Conservation (phyloP, 306 rosid species). For the Cicer pinnatifidum region DNA sequence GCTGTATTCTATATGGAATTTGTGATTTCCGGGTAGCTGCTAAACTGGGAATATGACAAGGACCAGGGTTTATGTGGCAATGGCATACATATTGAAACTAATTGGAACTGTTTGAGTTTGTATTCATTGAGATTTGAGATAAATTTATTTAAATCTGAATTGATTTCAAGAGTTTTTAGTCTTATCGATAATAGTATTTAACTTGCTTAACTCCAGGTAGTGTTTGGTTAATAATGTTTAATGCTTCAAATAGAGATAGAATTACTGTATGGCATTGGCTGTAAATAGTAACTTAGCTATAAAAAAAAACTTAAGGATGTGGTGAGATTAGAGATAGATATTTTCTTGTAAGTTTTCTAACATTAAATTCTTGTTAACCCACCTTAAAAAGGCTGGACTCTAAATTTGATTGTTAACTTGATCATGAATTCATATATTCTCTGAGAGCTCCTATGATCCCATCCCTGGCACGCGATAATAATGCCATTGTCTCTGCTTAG, state of each 20-base stretch:
- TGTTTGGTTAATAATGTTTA: neutral
- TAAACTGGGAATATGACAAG: constrained; percentile 8
- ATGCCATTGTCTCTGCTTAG: neutral
- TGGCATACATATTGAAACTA: neutral
- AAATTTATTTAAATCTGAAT: neutral
- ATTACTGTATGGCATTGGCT: neutral
- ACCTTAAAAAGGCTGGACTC: neutral
- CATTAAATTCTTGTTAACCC: neutral
- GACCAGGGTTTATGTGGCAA: neutral
- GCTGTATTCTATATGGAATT: constrained; percentile 19
- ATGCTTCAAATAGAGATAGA: neutral
- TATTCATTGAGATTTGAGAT: no score
- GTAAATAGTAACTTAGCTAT: neutral
- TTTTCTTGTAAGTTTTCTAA: neutral
- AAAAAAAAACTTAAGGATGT: neutral
- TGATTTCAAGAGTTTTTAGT: neutral
- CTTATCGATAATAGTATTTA: neutral
- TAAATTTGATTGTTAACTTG: neutral
- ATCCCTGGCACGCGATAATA: neutral
- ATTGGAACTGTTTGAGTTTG: neutral
- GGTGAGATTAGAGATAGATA: neutral
- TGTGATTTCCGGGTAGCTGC: constrained; percentile 1
- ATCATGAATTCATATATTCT: neutral
- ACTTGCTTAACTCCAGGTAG: neutral
- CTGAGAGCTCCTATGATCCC: neutral